phyloP scores from a whole-genome alignment of 768 basidiomycete species.

The Suillus plorans region DNA sequence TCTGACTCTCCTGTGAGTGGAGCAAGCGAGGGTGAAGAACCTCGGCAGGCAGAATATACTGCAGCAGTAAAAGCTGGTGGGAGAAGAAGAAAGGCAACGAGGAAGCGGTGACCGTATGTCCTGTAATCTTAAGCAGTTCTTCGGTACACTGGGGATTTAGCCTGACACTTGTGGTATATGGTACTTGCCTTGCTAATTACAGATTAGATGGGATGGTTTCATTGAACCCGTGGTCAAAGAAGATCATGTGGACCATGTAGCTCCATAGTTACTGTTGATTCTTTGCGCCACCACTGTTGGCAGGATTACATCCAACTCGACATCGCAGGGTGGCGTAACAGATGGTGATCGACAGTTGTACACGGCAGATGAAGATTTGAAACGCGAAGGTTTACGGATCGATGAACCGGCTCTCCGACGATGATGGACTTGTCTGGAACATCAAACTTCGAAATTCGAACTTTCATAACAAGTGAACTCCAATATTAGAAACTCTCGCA shows the following conservation, averaged over 20 bases:
- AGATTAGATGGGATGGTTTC: background rate
- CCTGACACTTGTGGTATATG: background rate
- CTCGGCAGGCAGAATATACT: constrained; percentile 29
- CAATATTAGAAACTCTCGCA: background rate
- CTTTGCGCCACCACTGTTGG: background rate
- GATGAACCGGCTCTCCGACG: background rate
- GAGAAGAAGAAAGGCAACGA: constrained; percentile 59
- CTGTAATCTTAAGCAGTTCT: background rate
- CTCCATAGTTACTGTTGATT: background rate
- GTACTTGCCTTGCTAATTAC: background rate
- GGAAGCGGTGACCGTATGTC: constrained; percentile 40
- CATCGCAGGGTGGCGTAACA: background rate
- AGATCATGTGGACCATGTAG: background rate
- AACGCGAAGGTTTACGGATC: background rate
- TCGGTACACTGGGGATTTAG: background rate
- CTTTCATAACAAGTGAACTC: background rate
- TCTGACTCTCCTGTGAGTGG: constrained; percentile 46
- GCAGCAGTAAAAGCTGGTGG: constrained; percentile 59
- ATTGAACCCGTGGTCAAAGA: background rate
- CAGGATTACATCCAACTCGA: background rate
- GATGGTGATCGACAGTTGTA: too few relatives aligned
- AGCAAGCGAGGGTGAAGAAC: constrained; percentile 19
- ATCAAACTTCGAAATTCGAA: background rate
- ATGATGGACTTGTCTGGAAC: background rate
- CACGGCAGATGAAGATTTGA: background rate